Conservation (phyloP, 805 yeast genomes). For the Jamesozyma jinghongensis region DNA sequence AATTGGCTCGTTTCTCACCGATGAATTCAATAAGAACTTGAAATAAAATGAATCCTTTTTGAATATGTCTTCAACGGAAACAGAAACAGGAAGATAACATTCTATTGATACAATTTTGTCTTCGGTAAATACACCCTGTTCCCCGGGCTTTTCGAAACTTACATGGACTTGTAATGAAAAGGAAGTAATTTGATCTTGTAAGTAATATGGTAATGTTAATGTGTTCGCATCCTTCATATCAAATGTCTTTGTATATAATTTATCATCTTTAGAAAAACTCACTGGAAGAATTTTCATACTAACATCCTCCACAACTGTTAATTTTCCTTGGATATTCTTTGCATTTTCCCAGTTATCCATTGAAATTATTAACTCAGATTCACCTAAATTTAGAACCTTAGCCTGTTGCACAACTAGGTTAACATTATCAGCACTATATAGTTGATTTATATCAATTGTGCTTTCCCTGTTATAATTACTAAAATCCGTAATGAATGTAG, state of each 20-base stretch:
- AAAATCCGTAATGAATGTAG: constrained; percentile 23
- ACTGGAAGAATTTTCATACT: neutral
- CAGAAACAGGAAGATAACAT: constrained; percentile 23
- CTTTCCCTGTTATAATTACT: constrained; percentile 1
- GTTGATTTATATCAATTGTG: constrained; percentile 9
- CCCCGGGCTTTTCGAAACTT: constrained; percentile 7
- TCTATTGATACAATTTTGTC: constrained; percentile 7
- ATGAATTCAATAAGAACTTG: constrained; percentile 23
- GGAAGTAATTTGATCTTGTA: constrained; percentile 10
- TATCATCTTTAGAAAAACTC: constrained; percentile 3
- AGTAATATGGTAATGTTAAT: constrained; percentile 12
- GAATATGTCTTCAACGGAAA: constrained; percentile 28
- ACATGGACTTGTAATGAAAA: constrained; percentile 12
- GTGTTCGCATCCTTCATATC: neutral
- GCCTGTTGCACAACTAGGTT: constrained; percentile 13
- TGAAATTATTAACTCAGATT: constrained; percentile 11
- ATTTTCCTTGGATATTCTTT: neutral
- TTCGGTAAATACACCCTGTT: constrained; percentile 12
- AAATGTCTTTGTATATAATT: neutral
- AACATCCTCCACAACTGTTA: constrained; percentile 5
- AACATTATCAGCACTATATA: constrained; percentile 14
- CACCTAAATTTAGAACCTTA: constrained; percentile 12
- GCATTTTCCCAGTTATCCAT: constrained; percentile 9
- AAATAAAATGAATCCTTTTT: constrained; percentile 21
- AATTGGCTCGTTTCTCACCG: constrained; percentile 19